These are phyloP conservation scores for Anacardium occidentale DNA, from an alignment of 345 rosid genomes.

Conservation along the genomic window DNA sequence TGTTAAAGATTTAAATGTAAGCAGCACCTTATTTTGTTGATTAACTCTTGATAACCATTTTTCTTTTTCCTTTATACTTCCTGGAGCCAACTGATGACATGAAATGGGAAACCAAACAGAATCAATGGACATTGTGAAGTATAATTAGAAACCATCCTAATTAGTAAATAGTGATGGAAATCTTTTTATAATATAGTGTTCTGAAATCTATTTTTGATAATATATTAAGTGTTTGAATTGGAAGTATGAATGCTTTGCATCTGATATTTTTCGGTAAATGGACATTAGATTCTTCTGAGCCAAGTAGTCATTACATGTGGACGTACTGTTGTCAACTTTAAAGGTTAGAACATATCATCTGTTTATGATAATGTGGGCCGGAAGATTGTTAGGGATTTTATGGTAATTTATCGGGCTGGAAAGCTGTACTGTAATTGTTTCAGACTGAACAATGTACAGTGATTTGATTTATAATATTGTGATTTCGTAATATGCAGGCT, in stretches of 20 bases:
- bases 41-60: background rate
- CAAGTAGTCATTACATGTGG: background rate
- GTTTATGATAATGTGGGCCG: background rate
- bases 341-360: background rate
- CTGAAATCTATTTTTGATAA: background rate
- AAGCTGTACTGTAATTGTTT: background rate
- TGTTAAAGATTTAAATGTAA: constrained; percentile 80
- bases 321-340: background rate
- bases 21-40: constrained; percentile 14
- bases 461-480: background rate
- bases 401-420: background rate
- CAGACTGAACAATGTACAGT: background rate
- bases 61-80: background rate
- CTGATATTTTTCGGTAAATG: background rate
- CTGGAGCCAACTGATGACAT: background rate
- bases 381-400: background rate
- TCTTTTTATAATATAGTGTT: background rate
- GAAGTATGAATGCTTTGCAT: background rate
- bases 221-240: background rate
- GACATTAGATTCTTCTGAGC: background rate
- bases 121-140: background rate
- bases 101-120: background rate
- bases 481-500: constrained; percentile 49
- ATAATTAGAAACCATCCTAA: background rate
- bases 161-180: background rate